Base-by-base conservation (phyloP, 495 filamentous ascomycete genomes). In the Neurospora sp. region DNA sequence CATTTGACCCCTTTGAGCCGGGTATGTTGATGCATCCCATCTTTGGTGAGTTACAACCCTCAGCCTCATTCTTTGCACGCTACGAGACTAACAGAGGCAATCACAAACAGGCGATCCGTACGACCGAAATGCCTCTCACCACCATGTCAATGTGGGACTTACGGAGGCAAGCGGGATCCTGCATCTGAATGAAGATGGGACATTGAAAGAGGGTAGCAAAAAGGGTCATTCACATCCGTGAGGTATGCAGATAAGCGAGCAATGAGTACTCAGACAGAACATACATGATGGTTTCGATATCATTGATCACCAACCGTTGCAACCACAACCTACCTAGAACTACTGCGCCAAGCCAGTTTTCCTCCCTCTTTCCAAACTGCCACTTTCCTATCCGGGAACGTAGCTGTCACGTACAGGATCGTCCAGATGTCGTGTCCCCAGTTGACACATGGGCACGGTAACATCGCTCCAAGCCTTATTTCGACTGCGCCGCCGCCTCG, bases 81-180 rank as follows among this genome's bases (percentile, higher is more conserved):
- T 72, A 2, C 6, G 2, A 17, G 17, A 37, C 71, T 72, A 42
- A 72, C 34, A 42, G 6, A 28, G 5, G 10, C 21, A 39, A 24
- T 42, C 28, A 6, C 28, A 62, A 62, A 62, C 28, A 72, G 71
- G 71, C 15, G 37, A 72, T 72, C 71, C 71, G n/a, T 72, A 72
- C 6, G 71, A 69, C 19, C 54, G 48, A 39, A 40, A 72, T n/a
- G 15, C 48, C 0, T 59, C 37, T 42, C 48, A 69, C 54, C 45
- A 39, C 21, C 71, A 72, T 19, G 37, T 69, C 39, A 72, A 72
- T 34, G 48, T 72, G 21, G 71, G 71, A 7, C 34, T 72, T 2
- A 62, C 54, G 13, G 28, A 62, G 6, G 54, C 54, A 3, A 28
- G 54, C 15, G 54, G 28, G 6, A 62, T 62, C 34, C 28, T 62